Base-by-base conservation (phyloP, 1,284 basidiomycete genomes). In the Porodaedalea pini region DNA sequence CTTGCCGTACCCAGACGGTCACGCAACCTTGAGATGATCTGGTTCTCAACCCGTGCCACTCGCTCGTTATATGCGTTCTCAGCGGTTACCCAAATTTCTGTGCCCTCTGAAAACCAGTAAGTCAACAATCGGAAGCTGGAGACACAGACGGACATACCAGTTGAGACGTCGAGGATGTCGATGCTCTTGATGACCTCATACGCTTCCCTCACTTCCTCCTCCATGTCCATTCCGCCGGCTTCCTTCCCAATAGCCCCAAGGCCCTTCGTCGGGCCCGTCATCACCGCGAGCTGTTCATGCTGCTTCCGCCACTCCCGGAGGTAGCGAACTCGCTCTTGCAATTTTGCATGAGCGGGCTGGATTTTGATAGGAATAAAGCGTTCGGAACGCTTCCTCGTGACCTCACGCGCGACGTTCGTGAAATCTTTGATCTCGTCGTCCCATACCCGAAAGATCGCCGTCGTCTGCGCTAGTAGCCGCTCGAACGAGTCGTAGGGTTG, bases 321-420 rank as follows among this genome's bases (percentile, higher is more conserved):
- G 73, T 98, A 99, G 36, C 86, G 77, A 57, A 89, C 83, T 34
- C 95, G 80, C 67, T 97, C 94, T 72, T 96, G 92, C 45, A 99
- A 76, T 71, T 94, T 93, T 40, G 86, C 87, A 66, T 99, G 96
- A 0, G 92, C 94, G 3, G 93, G 85, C 27, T 83, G 81, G 60
- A 99, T 89, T 74, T 98, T 98, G 79, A 99, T 98, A 3, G 95
- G 95, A 59, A 99, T 93, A 72, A 99, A 98, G 72, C 90, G 90
- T 69, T 99, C 97, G 43, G 79, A 80, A 7, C 96, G 83, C 73
- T 95, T 95, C 60, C 95, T 79, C 40, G 91, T 95, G 32, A 98
- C 89, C 68, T 99, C 97, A 62, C 97, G 83, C 2, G 96, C 96
- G 47, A 98, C 92, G 67, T 95, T 96, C 19, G 94, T 98, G 68